A percentile compares a stretch with the other conserved stretches of the same genome.
phyloP scores from a whole-genome alignment of 495 filamentous ascomycete genomes.

The Daldinia bambusicola region DNA sequence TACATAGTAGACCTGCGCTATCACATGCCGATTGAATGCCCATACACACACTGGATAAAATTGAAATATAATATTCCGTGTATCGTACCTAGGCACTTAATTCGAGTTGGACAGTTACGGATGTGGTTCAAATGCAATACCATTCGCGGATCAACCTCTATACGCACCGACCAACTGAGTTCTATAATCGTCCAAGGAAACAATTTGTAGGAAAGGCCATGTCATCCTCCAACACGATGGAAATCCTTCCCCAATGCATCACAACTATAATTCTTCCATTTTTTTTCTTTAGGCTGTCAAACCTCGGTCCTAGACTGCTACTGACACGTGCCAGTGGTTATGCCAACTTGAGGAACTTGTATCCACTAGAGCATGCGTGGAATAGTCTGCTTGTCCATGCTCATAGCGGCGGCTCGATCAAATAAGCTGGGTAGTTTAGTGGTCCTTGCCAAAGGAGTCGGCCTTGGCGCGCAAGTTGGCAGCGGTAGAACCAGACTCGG shows the following conservation, averaged over 20 bases:
- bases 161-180: slow-evolving; percentile 30
- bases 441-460: slow-evolving; percentile 73
- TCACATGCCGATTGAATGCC: background rate
- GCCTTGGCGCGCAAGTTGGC: slow-evolving; percentile 91
- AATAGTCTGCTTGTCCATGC: slow-evolving; percentile 29
- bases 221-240: slow-evolving; percentile 14
- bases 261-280: slow-evolving; percentile 18
- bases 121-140: slow-evolving; percentile 9
- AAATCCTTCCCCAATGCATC: slow-evolving; percentile 27
- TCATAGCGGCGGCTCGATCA: slow-evolving; percentile 17
- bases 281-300: slow-evolving; percentile 3
- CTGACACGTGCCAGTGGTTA: slow-evolving; percentile 20
- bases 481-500: slow-evolving; percentile 75
- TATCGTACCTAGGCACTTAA: background rate
- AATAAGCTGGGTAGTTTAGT: slow-evolving; percentile 51
- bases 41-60: background rate
- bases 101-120: background rate
- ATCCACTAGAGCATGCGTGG: slow-evolving; percentile 33
- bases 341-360: slow-evolving; percentile 20
- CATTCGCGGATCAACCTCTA: slow-evolving; percentile 27
- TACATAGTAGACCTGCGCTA: background rate
- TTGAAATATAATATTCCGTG: background rate
- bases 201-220: slow-evolving; percentile 23
- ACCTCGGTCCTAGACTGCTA: slow-evolving; percentile 1
- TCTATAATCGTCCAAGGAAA: slow-evolving; percentile 41